A percentile compares a stretch with the other conserved stretches of the same genome.
These are phyloP conservation scores for Dipteronia dyeriana DNA, from an alignment of 345 rosid genomes.

Conservation along the genomic window DNA sequence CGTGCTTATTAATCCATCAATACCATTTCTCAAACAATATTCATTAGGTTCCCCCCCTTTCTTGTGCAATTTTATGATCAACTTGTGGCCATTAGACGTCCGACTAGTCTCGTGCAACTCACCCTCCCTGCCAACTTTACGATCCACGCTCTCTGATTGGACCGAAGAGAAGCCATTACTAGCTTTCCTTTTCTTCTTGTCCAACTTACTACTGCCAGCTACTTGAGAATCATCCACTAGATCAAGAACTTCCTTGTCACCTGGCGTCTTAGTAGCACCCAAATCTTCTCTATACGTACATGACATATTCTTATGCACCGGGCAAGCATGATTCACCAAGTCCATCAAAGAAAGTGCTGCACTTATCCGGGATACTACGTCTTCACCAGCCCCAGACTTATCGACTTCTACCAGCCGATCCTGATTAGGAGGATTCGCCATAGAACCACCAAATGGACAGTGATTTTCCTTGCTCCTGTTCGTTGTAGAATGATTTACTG, in stretches of 20 bases:
- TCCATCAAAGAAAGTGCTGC: slow-evolving; percentile 25
- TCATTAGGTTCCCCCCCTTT: not conserved
- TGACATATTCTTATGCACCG: not conserved
- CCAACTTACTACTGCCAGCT: not conserved
- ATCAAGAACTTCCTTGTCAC: too few relatives aligned
- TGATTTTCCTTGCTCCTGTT: slow-evolving; percentile 18
- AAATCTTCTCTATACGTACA: not conserved
- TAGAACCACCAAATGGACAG: slow-evolving; percentile 16
- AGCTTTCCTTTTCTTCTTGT: slow-evolving; percentile 9
- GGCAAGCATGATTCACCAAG: not conserved
- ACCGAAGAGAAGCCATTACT: not conserved
- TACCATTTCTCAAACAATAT: not conserved
- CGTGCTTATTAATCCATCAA: not conserved
- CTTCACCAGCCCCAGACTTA: not conserved
- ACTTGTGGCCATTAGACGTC: not conserved
- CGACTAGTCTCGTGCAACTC: not conserved
- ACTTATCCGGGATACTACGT: not conserved
- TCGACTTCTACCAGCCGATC: not conserved
- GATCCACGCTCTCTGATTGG: not conserved
- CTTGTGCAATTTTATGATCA: not conserved
- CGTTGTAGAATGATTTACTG: not conserved
- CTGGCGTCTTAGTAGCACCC: not conserved
- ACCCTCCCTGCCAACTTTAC: not conserved
- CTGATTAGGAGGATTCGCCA: not conserved
- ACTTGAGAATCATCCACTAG: not conserved